Evolutionary conservation across 768 basidiomycete species (phyloP).

Genomic region (Cytidiella melzeri): DNA sequence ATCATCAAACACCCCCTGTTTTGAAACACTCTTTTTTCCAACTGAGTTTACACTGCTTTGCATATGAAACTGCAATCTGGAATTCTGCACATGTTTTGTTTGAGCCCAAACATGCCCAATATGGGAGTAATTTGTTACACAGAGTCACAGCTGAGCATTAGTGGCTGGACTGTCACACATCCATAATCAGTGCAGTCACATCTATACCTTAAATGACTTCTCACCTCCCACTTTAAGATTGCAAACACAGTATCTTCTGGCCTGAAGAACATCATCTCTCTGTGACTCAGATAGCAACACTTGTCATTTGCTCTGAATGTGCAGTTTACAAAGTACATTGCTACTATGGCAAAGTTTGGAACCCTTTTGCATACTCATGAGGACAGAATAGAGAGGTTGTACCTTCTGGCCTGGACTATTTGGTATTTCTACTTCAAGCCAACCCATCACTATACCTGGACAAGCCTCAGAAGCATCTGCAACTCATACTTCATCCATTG

Average conservation of each 20-base stretch:
- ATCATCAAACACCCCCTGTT: no score
- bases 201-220: not conserved
- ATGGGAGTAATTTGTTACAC: not conserved
- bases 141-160: not conserved
- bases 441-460: conserved; percentile 28
- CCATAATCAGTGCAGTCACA: not conserved
- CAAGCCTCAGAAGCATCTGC: conserved; percentile 27
- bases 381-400: conserved; percentile 16
- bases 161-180: not conserved
- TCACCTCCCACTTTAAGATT: not conserved
- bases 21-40: no score
- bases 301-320: not conserved
- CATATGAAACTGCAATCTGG: no score
- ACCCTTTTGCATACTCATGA: not conserved
- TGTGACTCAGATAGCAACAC: not conserved
- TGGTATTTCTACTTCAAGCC: conserved; percentile 18
- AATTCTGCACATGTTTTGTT: not conserved
- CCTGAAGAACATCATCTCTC: not conserved
- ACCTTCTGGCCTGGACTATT: conserved; percentile 17
- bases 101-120: not conserved
- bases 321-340: not conserved
- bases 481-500: conserved; percentile 8
- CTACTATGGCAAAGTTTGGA: not conserved
- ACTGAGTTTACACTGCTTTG: no score
- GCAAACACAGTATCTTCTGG: not conserved